Percentiles rank a stretch among this genome's conserved stretches.
phyloP scores from a whole-genome alignment of 2,329 filamentous ascomycete species.

The Exophiala sp. region DNA sequence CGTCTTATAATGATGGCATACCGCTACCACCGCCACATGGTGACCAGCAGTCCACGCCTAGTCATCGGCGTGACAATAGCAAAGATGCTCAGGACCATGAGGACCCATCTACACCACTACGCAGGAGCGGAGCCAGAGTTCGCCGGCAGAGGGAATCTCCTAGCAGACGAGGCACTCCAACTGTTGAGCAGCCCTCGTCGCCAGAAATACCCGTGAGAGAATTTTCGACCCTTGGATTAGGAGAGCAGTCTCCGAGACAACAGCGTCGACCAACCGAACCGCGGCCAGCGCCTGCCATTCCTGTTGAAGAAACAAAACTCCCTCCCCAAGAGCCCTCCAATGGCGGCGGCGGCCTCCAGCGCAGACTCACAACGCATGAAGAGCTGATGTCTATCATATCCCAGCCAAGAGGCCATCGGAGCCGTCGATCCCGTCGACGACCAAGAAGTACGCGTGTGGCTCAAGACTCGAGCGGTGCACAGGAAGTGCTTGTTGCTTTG shows the following conservation, averaged over 20 bases:
- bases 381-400: constrained; percentile 93
- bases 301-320: constrained; percentile 51
- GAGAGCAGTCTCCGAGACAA: too few species aligned
- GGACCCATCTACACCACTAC: constrained; percentile 28
- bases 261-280: constrained; percentile 38
- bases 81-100: constrained; percentile 15
- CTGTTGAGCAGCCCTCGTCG: not conserved
- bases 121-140: constrained; percentile 27
- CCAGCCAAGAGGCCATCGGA: constrained; percentile 58
- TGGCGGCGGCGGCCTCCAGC: constrained; percentile 56
- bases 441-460: constrained; percentile 63
- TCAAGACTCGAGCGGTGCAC: constrained; percentile 58
- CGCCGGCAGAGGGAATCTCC: constrained; percentile 9
- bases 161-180: constrained; percentile 9
- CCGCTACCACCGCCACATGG: constrained; percentile 8
- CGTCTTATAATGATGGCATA: not conserved
- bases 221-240: too few species aligned
- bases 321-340: constrained; percentile 32
- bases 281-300: constrained; percentile 56
- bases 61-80: constrained; percentile 2
- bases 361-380: constrained; percentile 82
- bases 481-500: constrained; percentile 77
- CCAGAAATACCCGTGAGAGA: not conserved
- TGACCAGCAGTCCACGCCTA: constrained; percentile 7
- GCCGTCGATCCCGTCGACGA: constrained; percentile 72